Conservation (phyloP, 202 grass and related monocot species). For the Sporobolus alterniflorus region DNA sequence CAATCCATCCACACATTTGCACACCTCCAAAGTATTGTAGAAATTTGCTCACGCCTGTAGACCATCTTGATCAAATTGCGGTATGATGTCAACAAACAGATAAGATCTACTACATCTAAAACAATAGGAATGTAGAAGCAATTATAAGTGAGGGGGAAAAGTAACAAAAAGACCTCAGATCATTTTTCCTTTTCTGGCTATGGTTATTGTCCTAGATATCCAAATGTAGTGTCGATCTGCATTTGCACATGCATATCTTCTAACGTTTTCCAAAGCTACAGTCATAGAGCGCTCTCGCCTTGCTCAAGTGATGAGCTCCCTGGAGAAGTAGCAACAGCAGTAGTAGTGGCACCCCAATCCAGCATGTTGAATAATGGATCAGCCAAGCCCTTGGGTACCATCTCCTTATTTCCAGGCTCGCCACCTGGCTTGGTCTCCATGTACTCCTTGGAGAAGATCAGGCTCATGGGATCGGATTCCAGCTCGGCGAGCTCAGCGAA, state of each 20-base stretch:
- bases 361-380: conserved; percentile 68
- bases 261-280: conserved; percentile 44
- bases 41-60: too few species aligned
- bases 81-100: conserved; percentile 27
- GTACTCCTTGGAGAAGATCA: conserved; percentile 84
- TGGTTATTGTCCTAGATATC: conserved; percentile 40
- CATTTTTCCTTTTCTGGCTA: conserved; percentile 39
- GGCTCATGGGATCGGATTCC: conserved; percentile 82
- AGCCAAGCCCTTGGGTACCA: conserved; percentile 35
- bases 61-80: conserved; percentile 49
- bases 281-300: conserved; percentile 55
- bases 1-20: conserved; percentile 12
- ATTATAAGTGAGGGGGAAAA: background rate
- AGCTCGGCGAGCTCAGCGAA: conserved; percentile 86
- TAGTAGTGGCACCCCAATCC: conserved; percentile 50
- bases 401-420: conserved; percentile 37
- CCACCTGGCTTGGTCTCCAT: conserved; percentile 49
- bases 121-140: conserved; percentile 3
- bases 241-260: conserved; percentile 9
- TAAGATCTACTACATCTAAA: too few species aligned
- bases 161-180: conserved; percentile 4
- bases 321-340: conserved; percentile 35
- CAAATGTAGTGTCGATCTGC: conserved; percentile 36
- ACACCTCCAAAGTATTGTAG: background rate
- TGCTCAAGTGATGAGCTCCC: conserved; percentile 59